Evolutionary conservation across 768 basidiomycete species (phyloP), one percentile per base, ranked within the genome.

Genomic region (Mycena capillaripes): DNA sequence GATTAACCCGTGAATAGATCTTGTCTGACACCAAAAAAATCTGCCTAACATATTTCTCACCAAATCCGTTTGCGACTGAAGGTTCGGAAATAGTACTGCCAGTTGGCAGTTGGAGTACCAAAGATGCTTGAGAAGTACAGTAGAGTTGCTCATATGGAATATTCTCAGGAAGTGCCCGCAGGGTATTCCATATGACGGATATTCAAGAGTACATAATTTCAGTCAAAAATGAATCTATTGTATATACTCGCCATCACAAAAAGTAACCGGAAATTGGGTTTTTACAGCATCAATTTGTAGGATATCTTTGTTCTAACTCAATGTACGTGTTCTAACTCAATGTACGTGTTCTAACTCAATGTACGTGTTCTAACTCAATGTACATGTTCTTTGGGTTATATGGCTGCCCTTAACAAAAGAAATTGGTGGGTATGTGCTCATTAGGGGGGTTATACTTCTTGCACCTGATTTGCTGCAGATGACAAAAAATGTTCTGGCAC

Each of bases 61-160:
- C n/a, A n/a, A n/a, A n/a, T n/a, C n/a, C n/a, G n/a, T n/a, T n/a
- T n/a, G n/a, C n/a, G n/a, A n/a, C n/a, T n/a, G n/a, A n/a, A n/a
- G n/a, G n/a, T n/a, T n/a, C n/a, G n/a, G n/a, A n/a, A n/a, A n/a
- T n/a, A n/a, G n/a, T n/a, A n/a, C n/a, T n/a, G n/a, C n/a, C n/a
- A n/a, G n/a, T n/a, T n/a, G n/a, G n/a, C n/a, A n/a, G n/a, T n/a
- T n/a, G n/a, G n/a, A n/a, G n/a, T n/a, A n/a, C n/a, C n/a, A n/a
- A n/a, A n/a, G n/a, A n/a, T n/a, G n/a, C n/a, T n/a, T n/a, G n/a
- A n/a, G n/a, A 53, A 11, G n/a, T 36, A 69, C 66, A 68, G 57
- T 68, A 0, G 48, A 68, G 21, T 68, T 32, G 34, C 38, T 68
- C 58, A 53, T 68, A 60, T 68, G 66, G 66, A 68, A 68, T 68